Evolutionary conservation across 495 filamentous ascomycete genomes (phyloP), one percentile per base, ranked within the genome.

Genomic region (Aspergillus bridgeri): DNA sequence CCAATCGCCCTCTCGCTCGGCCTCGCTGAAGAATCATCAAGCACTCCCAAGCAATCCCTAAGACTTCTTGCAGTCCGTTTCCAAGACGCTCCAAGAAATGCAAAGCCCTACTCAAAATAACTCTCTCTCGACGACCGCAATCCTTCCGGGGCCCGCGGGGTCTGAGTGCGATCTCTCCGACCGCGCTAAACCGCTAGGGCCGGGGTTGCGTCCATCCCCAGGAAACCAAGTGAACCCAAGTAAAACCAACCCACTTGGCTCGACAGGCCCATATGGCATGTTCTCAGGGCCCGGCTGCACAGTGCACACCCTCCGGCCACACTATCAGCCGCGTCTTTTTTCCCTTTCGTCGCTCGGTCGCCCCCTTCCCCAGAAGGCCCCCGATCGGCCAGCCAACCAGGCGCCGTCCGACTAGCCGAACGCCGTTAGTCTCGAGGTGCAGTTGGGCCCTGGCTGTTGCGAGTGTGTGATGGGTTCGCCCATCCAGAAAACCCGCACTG

Each of bases 401-500:
- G 7, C 2, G 3, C 9, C 3, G 33, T 38, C 33, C 1, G 2
- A 13, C 33, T 38, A 38, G 33, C 33, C 33, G 1, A 38, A 2
- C 5, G 33, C 17, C 11, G 33, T 38, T 38, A 27, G 25, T 27
- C 4, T 27, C 25, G 4, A 27, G 25, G 7, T 3, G 25, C 7
- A 27, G n/a, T n/a, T n/a, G n/a, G n/a, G n/a, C n/a, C n/a, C n/a
- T n/a, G n/a, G n/a, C n/a, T n/a, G n/a, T n/a, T n/a, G n/a, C n/a
- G n/a, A n/a, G 23, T 17, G 2, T 29, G 27, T 25, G n/a, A 18
- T 9, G 15, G 25, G 8, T 22, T 25, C 25, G 11, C 33, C 33
- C 50, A 17, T 20, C 38, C 49, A n/a, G 42, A 22, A 57, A 57
- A 57, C 54, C 17, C 42, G 54, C 46, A 57, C 54, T 42, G 45